Percentiles rank a stretch among this genome's conserved stretches.
Conservation (phyloP, 345 rosid genomes). For the Rubroshorea leprosula region DNA sequence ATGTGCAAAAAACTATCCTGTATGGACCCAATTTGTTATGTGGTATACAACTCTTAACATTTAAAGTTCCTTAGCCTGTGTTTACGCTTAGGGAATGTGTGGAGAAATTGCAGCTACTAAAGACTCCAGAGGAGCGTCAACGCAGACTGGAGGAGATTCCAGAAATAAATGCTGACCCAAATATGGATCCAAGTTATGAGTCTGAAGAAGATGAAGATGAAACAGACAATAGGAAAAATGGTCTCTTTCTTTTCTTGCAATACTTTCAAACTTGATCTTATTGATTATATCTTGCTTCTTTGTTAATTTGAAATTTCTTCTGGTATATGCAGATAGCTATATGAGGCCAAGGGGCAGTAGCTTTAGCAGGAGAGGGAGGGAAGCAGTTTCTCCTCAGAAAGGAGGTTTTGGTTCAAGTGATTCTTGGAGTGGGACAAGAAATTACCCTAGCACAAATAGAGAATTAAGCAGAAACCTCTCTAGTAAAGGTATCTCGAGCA, state of each 20-base stretch:
- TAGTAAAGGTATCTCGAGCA: conserved; percentile 45
- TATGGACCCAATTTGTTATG: no score
- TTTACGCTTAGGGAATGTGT: conserved; percentile 97
- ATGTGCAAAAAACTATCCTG: no score
- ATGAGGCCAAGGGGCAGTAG: conserved; percentile 53
- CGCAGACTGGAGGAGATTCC: conserved; percentile 91
- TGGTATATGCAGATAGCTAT: conserved; percentile 44
- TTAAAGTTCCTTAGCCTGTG: conserved; percentile 66
- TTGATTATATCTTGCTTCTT: background rate
- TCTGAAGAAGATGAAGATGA: conserved; percentile 83
- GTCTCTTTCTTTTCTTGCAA: conserved; percentile 16
- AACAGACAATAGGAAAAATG: conserved; percentile 63
- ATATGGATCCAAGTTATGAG: conserved; percentile 94
- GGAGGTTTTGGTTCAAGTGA: conserved; percentile 60
- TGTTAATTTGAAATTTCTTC: conserved; percentile 19
- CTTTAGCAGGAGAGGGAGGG: conserved; percentile 68
- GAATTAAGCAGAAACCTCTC: conserved; percentile 65
- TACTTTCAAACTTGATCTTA: background rate
- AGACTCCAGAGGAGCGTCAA: conserved; percentile 91
- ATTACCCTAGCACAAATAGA: conserved; percentile 43
- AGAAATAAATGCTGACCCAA: conserved; percentile 92
- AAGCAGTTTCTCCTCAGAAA: conserved; percentile 68
- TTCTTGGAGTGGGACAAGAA: conserved; percentile 61
- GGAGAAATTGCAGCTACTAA: conserved; percentile 88
- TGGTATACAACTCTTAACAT: no score